Base-by-base conservation (phyloP, 1,284 basidiomycete species). In the Melampsora americana region DNA sequence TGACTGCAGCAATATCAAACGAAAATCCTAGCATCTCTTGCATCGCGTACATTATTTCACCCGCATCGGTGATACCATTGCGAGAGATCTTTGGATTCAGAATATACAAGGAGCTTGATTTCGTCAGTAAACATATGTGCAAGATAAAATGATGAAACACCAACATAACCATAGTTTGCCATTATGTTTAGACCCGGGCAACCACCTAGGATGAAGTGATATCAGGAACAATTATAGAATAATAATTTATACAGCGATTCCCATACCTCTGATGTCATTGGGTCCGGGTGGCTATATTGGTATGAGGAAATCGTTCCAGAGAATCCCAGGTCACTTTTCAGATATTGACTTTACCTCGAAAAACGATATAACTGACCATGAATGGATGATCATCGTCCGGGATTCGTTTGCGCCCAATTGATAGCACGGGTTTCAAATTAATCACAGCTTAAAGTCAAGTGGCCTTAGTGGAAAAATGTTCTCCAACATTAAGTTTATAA, bases 321-420 rank as follows among this genome's bases (percentile, higher is more conserved):
- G 14, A 7, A 42, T 42, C 42, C 42, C 2, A 14, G 42, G 42
- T 35, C 42, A 42, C 42, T 12, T 12, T 14, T 42, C 42, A 42
- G 42, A 42, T 7, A 42, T 42, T 42, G 9, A 11, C 18, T 14
- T 32, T 14, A 20, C 18, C 42, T 42, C 14, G 42, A 42, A 42
- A 42, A 20, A 39, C 7, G 32, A 35, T 20, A 5, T 16, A 30
- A 39, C 9, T 39, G 26, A 62, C 61, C 12, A n/a, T 28, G 9
- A 62, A 62, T 14, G 61, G 61, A 64, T 75, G 72, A 28, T 69
- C 72, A 56, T 69, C 72, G 20, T 75, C 72, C 16, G 72, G 72
- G 23, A 75, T 67, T 11, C 20, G 32, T 48, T 75, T 75, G 39
- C 53, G 48, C 35, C 72, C 72, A n/a, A 75, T 14, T 23, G 53